A percentile compares a stretch with the other conserved stretches of the same genome.
Evolutionary conservation across 2,329 filamentous ascomycete genomes (phyloP).

Genomic region (Microascus cirrosus): DNA sequence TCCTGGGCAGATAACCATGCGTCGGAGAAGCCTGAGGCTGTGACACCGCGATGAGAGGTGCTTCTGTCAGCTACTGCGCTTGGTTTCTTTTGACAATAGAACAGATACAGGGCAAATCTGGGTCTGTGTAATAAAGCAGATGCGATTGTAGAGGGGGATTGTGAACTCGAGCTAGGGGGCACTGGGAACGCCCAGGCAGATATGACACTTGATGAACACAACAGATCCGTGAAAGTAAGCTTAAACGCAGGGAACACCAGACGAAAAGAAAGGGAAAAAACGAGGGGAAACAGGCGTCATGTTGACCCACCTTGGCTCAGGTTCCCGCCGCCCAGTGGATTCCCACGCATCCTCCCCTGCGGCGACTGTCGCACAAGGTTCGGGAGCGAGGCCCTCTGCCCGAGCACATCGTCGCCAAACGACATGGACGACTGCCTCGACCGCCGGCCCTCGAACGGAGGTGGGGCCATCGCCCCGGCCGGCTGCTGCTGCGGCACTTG

Average conservation of each 20-base stretch:
- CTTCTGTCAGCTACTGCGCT: background rate
- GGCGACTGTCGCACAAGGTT: slow-evolving; percentile 63
- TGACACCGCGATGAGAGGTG: background rate
- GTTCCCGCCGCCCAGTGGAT: slow-evolving; percentile 28
- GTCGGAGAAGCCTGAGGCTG: slow-evolving; percentile 62
- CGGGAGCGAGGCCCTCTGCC: slow-evolving; percentile 1
- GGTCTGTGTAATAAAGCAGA: background rate
- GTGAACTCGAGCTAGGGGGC: background rate
- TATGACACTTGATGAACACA: background rate
- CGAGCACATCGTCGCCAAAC: slow-evolving; percentile 2
- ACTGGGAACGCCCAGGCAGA: background rate
- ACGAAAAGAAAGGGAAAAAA: slow-evolving; percentile 7
- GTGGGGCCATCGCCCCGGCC: background rate
- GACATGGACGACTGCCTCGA: slow-evolving; percentile 1
- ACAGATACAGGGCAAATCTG: background rate
- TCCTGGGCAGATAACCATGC: slow-evolving; percentile 72
- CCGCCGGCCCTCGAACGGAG: background rate
- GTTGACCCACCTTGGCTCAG: slow-evolving; percentile 64
- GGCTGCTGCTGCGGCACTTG: slow-evolving; percentile 12
- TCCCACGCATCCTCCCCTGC: slow-evolving; percentile 50
- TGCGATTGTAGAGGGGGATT: background rate
- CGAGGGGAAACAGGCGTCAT: slow-evolving; percentile 7
- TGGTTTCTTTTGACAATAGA: background rate
- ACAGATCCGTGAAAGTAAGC: background rate
- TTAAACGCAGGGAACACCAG: background rate